These are phyloP conservation scores for Lipomyces starkeyi DNA, from an alignment of 805 yeast species.

Conservation along the genomic window DNA sequence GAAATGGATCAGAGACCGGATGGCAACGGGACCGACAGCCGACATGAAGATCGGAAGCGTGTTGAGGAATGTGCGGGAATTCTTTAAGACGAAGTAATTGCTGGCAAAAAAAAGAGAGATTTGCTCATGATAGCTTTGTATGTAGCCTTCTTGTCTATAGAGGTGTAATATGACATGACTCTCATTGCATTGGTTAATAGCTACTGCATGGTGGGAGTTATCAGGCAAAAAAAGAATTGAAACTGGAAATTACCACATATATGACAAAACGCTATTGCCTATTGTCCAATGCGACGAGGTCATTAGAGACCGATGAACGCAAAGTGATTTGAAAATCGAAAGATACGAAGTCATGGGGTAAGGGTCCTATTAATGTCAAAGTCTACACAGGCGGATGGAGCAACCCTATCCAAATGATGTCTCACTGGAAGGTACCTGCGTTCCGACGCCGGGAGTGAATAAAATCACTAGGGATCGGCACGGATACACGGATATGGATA, in stretches of 20 bases:
- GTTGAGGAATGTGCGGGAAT: slow-evolving; percentile 17
- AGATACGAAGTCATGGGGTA: neutral
- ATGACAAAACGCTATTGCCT: neutral
- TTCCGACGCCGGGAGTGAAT: too few species aligned
- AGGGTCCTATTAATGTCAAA: too few species aligned
- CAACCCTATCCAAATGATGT: too few species aligned
- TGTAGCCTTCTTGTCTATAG: too few species aligned
- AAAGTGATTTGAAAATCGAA: neutral
- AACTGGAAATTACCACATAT: too few species aligned
- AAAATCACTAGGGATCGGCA: too few species aligned
- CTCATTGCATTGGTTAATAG: neutral
- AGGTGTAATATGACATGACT: neutral
- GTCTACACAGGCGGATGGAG: too few species aligned
- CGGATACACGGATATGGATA: too few species aligned
- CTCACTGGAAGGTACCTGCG: too few species aligned
- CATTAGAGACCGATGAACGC: neutral
- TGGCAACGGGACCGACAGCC: neutral
- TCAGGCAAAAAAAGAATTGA: neutral
- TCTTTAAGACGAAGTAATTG: slow-evolving; percentile 15
- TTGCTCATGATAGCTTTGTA: too few species aligned
- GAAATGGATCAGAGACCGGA: slow-evolving; percentile 69
- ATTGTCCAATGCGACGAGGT: too few species aligned
- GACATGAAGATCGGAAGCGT: slow-evolving; percentile 12
- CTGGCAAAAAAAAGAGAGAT: too few species aligned
- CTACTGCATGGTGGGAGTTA: neutral